A percentile compares a stretch with the other conserved stretches of the same genome.
phyloP scores from a whole-genome alignment of 2,329 filamentous ascomycete genomes.

The Triangularia verruculosa region DNA sequence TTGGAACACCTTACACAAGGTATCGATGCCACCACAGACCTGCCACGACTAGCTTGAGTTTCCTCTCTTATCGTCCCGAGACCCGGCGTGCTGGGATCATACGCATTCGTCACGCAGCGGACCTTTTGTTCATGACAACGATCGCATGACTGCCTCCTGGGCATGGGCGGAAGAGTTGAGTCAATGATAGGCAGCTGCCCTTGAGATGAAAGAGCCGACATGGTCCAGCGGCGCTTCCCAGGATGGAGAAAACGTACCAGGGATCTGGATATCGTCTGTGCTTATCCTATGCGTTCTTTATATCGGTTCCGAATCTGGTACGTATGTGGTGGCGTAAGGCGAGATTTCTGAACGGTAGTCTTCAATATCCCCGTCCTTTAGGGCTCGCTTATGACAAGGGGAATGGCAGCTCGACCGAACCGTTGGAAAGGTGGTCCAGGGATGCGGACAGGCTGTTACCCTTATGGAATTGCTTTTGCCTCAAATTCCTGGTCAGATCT shows the following conservation, averaged over 20 bases:
- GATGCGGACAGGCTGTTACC: neutral
- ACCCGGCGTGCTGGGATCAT: slow-evolving; percentile 1
- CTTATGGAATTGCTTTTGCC: neutral
- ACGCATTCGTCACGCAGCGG: slow-evolving; percentile 20
- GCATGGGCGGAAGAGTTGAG: slow-evolving; percentile 17
- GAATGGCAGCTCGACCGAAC: neutral
- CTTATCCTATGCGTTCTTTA: neutral
- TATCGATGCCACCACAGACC: slow-evolving; percentile 15
- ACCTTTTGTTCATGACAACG: slow-evolving; percentile 27
- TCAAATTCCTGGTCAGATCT: neutral
- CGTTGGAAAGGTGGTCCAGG: neutral
- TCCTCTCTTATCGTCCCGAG: slow-evolving; percentile 16
- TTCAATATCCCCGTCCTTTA: neutral
- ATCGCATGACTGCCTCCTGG: slow-evolving; percentile 25
- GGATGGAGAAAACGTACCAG: neutral
- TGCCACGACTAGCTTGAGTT: slow-evolving; percentile 10
- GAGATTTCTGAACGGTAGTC: neutral
- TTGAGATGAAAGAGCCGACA: neutral
- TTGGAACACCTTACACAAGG: slow-evolving; percentile 23
- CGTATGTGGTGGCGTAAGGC: neutral
- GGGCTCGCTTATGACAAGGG: neutral
- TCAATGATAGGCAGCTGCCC: neutral
- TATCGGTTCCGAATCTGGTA: neutral
- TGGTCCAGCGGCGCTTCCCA: neutral
- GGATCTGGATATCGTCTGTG: neutral